Evolutionary conservation across 108 stramenopile genomes (phyloP), one percentile per base, ranked within the genome.

Genomic region (Nitzschia palea): DNA sequence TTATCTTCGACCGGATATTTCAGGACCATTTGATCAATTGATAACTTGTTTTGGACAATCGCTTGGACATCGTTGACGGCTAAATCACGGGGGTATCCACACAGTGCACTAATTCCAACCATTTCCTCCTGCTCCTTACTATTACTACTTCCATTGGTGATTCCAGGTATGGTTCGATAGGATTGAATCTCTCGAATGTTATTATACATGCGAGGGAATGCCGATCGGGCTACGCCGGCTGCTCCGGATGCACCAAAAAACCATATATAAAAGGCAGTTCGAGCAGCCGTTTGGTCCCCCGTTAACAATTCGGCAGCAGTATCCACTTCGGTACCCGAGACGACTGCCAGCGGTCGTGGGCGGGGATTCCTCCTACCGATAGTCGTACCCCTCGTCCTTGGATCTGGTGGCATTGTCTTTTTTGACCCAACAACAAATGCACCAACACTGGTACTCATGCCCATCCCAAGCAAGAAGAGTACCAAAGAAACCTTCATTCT

Each of bases 231-330:
- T 15, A 85, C 67, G 0, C 84, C 84, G 10, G 61, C 80, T 4
- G 69, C 86, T 31, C 88, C 88, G n/a, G 84, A 83, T 32, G 83
- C 81, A 8, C 86, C 86, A 62, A 87, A 85, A 66, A 86, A 85
- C 84, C 86, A 86, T 0, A 59, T 14, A 47, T 56, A 68, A 48
- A 47, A 45, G 17, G 12, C 47, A 4, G 47, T 48, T 4, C 47
- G 47, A 4, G 47, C 47, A 32, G 55, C 44, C 6, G 58, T 44
- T 34, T 22, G 37, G 14, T 60, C 44, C 4, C 32, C 59, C 23
- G 47, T 58, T 20, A 34, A n/a, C 14, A 52, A 26, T 74, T 48
- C 47, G 18, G 17, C 4, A 4, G 47, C 47, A 48, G 15, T 20
- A 18, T 14, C 37, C 10, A 40, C 37, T 40, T 40, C 10, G 8